Percentiles rank a stretch among this genome's conserved stretches.
Evolutionary conservation across 176 grass and related monocot species (phyloP).

Genomic region (Pontederia crassipes): DNA sequence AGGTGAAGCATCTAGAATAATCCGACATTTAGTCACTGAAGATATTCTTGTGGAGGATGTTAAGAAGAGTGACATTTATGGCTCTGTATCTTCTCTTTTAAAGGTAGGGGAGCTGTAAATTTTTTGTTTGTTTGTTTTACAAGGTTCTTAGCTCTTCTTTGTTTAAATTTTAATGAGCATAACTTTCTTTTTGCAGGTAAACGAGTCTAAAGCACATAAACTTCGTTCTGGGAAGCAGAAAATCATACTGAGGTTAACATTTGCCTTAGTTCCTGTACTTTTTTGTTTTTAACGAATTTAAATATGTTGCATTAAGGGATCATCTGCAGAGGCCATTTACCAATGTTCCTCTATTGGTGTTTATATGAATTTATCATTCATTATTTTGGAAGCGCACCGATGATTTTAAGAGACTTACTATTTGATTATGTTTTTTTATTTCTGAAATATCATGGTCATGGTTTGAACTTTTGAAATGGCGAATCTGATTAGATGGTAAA

Average conservation of each 20-base stretch:
- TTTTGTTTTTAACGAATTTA: neutral
- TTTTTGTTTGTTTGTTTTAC: neutral
- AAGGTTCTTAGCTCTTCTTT: neutral
- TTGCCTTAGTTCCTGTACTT: constrained; percentile 14
- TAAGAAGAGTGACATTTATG: constrained; percentile 64
- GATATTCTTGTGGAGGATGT: constrained; percentile 74
- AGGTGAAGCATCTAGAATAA: constrained; percentile 60
- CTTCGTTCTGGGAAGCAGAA: constrained; percentile 37
- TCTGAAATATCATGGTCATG: no score
- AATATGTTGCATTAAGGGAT: no score
- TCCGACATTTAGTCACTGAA: constrained; percentile 65
- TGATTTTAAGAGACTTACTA: no score
- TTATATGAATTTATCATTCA: no score
- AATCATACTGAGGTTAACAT: constrained; percentile 60
- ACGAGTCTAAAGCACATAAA: constrained; percentile 35
- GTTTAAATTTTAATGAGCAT: neutral
- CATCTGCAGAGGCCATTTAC: no score
- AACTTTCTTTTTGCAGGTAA: constrained; percentile 36
- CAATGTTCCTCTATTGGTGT: no score
- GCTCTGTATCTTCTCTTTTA: constrained; percentile 69
- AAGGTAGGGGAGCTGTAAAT: constrained; percentile 34
- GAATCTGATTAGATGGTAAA: no score
- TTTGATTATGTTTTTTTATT: no score
- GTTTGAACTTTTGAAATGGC: no score
- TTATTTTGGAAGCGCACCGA: no score